Base-by-base conservation (phyloP, 331 rosid genomes). In the Quercus phellos region DNA sequence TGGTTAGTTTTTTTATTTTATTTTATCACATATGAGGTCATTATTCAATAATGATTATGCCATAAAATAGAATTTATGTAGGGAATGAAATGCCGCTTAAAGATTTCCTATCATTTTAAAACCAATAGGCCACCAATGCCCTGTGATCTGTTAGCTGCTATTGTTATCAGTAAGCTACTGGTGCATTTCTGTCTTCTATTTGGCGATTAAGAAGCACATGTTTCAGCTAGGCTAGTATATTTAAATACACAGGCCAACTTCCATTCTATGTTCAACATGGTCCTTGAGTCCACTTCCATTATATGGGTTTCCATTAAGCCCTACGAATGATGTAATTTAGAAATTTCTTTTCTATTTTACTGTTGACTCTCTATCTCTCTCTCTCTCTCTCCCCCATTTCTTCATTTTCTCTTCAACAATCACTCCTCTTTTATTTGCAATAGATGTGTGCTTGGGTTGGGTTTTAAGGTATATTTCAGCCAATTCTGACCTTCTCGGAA, bases 1-100 rank as follows among this genome's bases (percentile, higher is more conserved):
- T 88, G 88, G 92, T 88, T 17, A 84, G 92, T 88, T 55, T 35
- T 35, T 61, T 5, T 29, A 58, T 51, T 68, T 32, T 70, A 19
- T 70, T 68, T 11, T 35, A 13, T 32, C 10, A 34, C 51, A 66
- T 66, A 66, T 32, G 26, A 34, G 51, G 38, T 34, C 71, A 22
- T 58, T 21, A 10, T 58, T 58, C 6, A 58, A 58, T 22, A 29
- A 59, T 11, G 6, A 59, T 38, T 38, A 59, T 59, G 12, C 34
- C 30, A 6, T 13, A 12, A 59, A 59, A 59, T 24, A 59, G 16
- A 59, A 22, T 58, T 21, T 24, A 4, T 59, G 13, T 22, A 11
- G 24, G 17, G 18, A 59, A 46, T 46, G 16, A 11, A 29, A 59
- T 24, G 16, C 66, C 32, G 11, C 66, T 59, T 22, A 46, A 46